Conservation (phyloP, 495 filamentous ascomycete species). For the Annulohypoxylon moriforme region DNA sequence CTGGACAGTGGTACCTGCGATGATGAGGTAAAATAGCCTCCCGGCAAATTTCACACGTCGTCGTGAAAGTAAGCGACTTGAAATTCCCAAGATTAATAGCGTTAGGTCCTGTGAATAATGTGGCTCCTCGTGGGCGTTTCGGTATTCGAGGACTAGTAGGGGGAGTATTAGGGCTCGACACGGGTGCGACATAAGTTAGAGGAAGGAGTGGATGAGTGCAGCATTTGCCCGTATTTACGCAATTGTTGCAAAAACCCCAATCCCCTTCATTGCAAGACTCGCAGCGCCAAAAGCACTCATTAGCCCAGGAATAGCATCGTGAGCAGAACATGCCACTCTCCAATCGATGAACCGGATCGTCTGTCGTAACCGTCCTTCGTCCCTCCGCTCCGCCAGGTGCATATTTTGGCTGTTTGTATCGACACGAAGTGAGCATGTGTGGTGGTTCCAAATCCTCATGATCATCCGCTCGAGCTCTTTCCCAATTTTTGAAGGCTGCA, state of each 20-base stretch:
- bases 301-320: conserved; percentile 74
- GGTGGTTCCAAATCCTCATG: conserved; percentile 59
- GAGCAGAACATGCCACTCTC: conserved; percentile 86
- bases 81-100: conserved; percentile 49
- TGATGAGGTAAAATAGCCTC: conserved; percentile 73
- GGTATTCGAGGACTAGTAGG: conserved; percentile 42
- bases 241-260: conserved; percentile 89
- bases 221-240: conserved; percentile 78
- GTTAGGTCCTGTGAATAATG: conserved; percentile 53
- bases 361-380: conserved; percentile 65
- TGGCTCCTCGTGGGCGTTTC: conserved; percentile 48
- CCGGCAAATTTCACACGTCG: conserved; percentile 79
- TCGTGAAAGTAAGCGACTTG: conserved; percentile 72
- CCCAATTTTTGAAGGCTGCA: conserved; percentile 70
- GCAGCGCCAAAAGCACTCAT: conserved; percentile 87
- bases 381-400: conserved; percentile 60
- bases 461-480: conserved; percentile 44
- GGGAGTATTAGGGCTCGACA: conserved; percentile 25
- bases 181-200: conserved; percentile 56
- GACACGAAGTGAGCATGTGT: conserved; percentile 74
- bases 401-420: conserved; percentile 69
- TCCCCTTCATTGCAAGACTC: conserved; percentile 85
- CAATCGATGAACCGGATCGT: conserved; percentile 73
- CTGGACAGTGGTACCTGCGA: conserved; percentile 77
- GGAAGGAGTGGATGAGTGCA: conserved; percentile 84